Percentiles rank a stretch among this genome's conserved stretches.
Conservation (phyloP, 345 rosid genomes). For the Populus alba region DNA sequence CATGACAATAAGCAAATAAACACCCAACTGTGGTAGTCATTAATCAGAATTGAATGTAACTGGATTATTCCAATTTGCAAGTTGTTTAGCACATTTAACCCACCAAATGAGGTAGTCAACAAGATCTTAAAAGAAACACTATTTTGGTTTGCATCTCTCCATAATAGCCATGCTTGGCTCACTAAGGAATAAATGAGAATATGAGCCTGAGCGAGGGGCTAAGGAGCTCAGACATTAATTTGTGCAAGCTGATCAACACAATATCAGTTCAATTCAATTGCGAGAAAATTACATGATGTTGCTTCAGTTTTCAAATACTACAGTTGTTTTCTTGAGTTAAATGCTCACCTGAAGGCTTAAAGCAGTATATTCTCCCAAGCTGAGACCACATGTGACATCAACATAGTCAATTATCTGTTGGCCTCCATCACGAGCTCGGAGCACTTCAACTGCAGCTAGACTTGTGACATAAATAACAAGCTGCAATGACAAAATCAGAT, state of each 20-base stretch:
- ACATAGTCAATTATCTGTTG: conserved; percentile 81
- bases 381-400: conserved; percentile 95
- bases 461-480: conserved; percentile 99
- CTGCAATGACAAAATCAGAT: conserved; percentile 39
- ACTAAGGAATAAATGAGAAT: neutral
- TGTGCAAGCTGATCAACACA: neutral
- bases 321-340: neutral
- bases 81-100: neutral
- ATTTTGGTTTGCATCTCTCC: neutral
- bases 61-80: neutral
- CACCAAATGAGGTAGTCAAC: neutral
- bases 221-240: neutral
- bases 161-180: neutral
- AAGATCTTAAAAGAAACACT: neutral
- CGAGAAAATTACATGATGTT: neutral
- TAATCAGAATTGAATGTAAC: neutral
- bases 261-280: neutral
- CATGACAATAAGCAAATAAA: neutral
- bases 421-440: conserved; percentile 83
- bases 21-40: neutral
- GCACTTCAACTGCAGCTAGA: conserved; percentile 92
- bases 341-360: conserved; percentile 82
- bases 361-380: conserved; percentile 98
- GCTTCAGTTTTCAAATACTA: neutral
- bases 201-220: neutral